A percentile compares a stretch with the other conserved stretches of the same genome.
These are phyloP conservation scores for Ulmus americana DNA, from an alignment of 331 rosid genomes.

Conservation along the genomic window DNA sequence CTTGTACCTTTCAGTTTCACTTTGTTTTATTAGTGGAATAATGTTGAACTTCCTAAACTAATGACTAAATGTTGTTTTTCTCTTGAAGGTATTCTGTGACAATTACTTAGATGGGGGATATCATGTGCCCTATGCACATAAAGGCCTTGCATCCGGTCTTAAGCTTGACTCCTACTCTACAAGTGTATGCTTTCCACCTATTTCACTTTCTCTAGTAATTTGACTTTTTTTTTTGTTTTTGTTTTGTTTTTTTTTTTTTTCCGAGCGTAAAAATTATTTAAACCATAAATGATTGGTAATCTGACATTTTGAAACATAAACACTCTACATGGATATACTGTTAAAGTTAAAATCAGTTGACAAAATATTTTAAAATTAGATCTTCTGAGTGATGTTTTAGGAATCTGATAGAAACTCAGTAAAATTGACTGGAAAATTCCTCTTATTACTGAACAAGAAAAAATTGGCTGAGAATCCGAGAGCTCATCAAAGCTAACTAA, in stretches of 20 bases:
- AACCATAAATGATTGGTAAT: too few relatives aligned
- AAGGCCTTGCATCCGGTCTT: conserved; percentile 77
- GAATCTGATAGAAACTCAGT: too few relatives aligned
- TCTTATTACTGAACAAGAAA: too few relatives aligned
- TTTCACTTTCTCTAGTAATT: conserved; percentile 14
- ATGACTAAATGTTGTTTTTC: neutral
- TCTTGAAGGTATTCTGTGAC: conserved; percentile 80
- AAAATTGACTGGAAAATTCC: too few relatives aligned
- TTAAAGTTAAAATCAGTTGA: too few relatives aligned
- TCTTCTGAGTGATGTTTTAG: too few relatives aligned
- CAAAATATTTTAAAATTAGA: too few relatives aligned
- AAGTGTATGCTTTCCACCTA: conserved; percentile 40
- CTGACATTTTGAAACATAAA: too few relatives aligned
- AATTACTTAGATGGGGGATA: conserved; percentile 96
- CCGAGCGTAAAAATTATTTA: neutral
- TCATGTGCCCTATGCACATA: conserved; percentile 89
- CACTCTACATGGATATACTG: too few relatives aligned
- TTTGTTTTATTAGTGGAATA: neutral
- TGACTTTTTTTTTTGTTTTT: neutral
- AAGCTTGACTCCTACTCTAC: conserved; percentile 68
- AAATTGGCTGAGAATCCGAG: too few relatives aligned
- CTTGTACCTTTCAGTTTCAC: neutral
- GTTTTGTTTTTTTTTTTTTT: neutral
- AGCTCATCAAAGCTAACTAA: too few relatives aligned
- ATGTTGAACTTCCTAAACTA: neutral